Evolutionary conservation across 208 protist species (phyloP).

Genomic region (Trypanosoma scelopori): DNA sequence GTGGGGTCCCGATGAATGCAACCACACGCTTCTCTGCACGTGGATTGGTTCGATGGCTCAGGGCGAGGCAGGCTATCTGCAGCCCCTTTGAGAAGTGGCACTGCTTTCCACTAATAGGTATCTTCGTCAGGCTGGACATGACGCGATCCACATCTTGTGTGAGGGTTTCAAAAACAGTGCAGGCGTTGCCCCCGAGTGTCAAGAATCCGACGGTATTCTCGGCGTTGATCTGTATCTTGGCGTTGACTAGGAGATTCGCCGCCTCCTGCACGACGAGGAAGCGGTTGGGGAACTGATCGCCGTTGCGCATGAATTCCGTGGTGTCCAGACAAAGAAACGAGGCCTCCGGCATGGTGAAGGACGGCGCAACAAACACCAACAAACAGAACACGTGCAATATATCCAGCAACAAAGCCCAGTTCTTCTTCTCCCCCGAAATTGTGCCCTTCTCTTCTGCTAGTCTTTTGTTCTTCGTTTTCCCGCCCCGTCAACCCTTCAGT

Average conservation of each 20-base stretch:
- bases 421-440: no score
- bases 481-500: no score
- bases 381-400: no score
- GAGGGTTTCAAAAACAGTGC: slow-evolving; percentile 94
- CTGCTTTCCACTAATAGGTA: slow-evolving; percentile 84
- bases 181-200: slow-evolving; percentile 89
- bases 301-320: slow-evolving; percentile 98
- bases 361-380: no score
- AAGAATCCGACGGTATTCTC: slow-evolving; percentile 97
- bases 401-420: no score
- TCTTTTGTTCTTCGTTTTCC: no score
- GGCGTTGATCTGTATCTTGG: slow-evolving; percentile 95
- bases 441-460: no score
- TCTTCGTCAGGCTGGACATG: slow-evolving; percentile 84
- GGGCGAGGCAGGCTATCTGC: slow-evolving; percentile 93
- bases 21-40: slow-evolving; percentile 96
- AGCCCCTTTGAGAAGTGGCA: slow-evolving; percentile 91
- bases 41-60: slow-evolving; percentile 97
- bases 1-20: slow-evolving; percentile 96
- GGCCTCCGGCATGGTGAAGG: slow-evolving; percentile 70
- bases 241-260: slow-evolving; percentile 92
- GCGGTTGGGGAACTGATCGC: slow-evolving; percentile 96
- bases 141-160: slow-evolving; percentile 94
- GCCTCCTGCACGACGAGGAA: slow-evolving; percentile 96
- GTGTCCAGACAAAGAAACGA: slow-evolving; percentile 95